Evolutionary conservation across 805 yeast genomes (phyloP).

Genomic region (Ogataea salicorniae): DNA sequence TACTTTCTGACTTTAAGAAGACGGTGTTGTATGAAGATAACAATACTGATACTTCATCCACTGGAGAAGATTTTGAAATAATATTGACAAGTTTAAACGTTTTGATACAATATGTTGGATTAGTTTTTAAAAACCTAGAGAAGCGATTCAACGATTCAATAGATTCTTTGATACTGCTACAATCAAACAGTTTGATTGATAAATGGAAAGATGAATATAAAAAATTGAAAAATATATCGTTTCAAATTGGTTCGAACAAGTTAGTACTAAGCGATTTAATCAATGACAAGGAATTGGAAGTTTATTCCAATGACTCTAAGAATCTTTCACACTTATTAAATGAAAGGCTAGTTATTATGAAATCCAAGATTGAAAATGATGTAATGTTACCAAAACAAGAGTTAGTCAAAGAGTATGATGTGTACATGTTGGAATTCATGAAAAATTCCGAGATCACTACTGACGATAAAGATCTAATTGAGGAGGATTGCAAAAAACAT

Average conservation of each 20-base stretch:
- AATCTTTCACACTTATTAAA: conserved; percentile 12
- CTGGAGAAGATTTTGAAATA: conserved; percentile 34
- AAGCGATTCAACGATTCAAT: conserved; percentile 34
- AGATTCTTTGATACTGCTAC: conserved; percentile 31
- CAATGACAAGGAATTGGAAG: conserved; percentile 25
- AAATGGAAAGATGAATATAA: conserved; percentile 35
- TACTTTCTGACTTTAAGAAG: conserved; percentile 31
- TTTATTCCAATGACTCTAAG: conserved; percentile 30
- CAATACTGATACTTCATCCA: conserved; percentile 9
- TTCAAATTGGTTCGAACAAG: conserved; percentile 16
- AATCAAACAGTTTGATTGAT: conserved; percentile 38
- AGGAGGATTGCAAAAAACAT: conserved; percentile 17
- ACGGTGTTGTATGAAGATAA: conserved; percentile 18
- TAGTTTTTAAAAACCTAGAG: conserved; percentile 39
- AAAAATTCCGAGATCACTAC: conserved; percentile 6
- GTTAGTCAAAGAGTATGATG: conserved; percentile 39
- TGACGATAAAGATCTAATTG: conserved; percentile 9
- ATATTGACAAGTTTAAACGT: conserved; percentile 47
- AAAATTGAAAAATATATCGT: conserved; percentile 22
- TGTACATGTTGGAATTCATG: conserved; percentile 34
- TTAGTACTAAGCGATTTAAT: conserved; percentile 32
- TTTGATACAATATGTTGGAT: conserved; percentile 46
- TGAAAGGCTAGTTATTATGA: conserved; percentile 26
- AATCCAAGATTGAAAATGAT: conserved; percentile 32
- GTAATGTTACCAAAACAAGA: conserved; percentile 30